phyloP scores from a whole-genome alignment of 257 asterid genomes.

The Handroanthus guayacan region DNA sequence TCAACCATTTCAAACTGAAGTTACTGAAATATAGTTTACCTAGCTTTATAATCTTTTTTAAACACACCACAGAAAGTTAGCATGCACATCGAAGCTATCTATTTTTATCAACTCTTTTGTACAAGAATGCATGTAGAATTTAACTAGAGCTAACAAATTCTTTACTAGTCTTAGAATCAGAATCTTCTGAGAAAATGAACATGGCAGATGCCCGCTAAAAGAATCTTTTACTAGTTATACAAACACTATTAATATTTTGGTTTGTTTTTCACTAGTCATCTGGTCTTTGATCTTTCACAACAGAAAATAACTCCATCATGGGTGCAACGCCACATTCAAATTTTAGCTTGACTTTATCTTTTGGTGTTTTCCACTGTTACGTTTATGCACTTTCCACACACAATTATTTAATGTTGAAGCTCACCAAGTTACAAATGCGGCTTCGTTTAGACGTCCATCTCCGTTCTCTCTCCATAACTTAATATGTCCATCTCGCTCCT shows the following conservation, averaged over 20 bases:
- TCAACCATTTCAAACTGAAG: neutral
- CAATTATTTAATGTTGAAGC: conserved; percentile 30
- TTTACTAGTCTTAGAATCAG: neutral
- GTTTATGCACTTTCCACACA: neutral
- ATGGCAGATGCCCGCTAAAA: neutral
- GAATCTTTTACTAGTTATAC: conserved; percentile 2
- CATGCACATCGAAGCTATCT: neutral
- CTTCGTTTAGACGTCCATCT: conserved; percentile 62
- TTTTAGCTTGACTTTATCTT: neutral
- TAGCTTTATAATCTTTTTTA: neutral
- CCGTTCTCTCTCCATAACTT: conserved; percentile 54
- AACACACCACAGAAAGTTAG: neutral
- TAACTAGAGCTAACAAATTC: neutral
- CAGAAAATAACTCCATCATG: neutral
- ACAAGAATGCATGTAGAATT: neutral
- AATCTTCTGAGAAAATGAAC: conserved; percentile 6
- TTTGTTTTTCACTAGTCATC: neutral
- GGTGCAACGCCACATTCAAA: conserved; percentile 16
- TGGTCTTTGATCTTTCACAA: too few species aligned
- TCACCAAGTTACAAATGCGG: conserved; percentile 97
- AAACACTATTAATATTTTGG: neutral
- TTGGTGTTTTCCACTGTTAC: neutral
- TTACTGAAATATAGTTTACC: neutral
- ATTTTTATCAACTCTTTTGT: neutral
- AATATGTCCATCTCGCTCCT: conserved; percentile 50